Conservation (phyloP, 2,329 filamentous ascomycete species). For the Waltergamsia citrina region DNA sequence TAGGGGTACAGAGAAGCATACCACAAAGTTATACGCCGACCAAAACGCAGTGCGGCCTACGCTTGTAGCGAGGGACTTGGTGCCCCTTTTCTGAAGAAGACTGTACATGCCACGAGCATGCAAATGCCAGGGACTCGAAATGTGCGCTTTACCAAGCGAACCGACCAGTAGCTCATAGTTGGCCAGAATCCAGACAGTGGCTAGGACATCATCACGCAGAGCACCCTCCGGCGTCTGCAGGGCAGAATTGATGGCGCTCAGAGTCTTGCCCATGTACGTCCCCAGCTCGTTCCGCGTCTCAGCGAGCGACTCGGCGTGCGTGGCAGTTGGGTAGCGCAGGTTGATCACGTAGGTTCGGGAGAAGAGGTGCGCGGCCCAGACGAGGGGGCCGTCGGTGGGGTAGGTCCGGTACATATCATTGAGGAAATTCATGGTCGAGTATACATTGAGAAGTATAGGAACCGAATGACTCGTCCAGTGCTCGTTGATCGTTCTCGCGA, state of each 20-base stretch:
- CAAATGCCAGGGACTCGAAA: slow-evolving; percentile 23
- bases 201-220: slow-evolving; percentile 23
- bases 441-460: slow-evolving; percentile 27
- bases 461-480: slow-evolving; percentile 28
- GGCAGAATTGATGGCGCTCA: slow-evolving; percentile 26
- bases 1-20: slow-evolving; percentile 13
- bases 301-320: slow-evolving; percentile 12
- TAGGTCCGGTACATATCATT: slow-evolving; percentile 15
- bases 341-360: slow-evolving; percentile 28
- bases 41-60: slow-evolving; percentile 23
- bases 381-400: slow-evolving; percentile 20
- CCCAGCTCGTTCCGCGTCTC: slow-evolving; percentile 21
- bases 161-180: slow-evolving; percentile 28
- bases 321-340: slow-evolving; percentile 19
- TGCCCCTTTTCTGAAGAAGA: slow-evolving; percentile 24
- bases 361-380: slow-evolving; percentile 29
- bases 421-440: slow-evolving; percentile 23
- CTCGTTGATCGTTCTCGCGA: slow-evolving; percentile 16
- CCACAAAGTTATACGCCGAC: slow-evolving; percentile 26
- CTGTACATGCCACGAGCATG: slow-evolving; percentile 24
- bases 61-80: slow-evolving; percentile 11
- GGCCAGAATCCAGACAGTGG: slow-evolving; percentile 28
- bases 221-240: slow-evolving; percentile 17
- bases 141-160: slow-evolving; percentile 16
- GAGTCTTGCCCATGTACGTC: slow-evolving; percentile 23